Evolutionary conservation across 129 eudicot species (phyloP), one percentile per base, ranked within the genome.

Genomic region (Flaveria ramosissima): DNA sequence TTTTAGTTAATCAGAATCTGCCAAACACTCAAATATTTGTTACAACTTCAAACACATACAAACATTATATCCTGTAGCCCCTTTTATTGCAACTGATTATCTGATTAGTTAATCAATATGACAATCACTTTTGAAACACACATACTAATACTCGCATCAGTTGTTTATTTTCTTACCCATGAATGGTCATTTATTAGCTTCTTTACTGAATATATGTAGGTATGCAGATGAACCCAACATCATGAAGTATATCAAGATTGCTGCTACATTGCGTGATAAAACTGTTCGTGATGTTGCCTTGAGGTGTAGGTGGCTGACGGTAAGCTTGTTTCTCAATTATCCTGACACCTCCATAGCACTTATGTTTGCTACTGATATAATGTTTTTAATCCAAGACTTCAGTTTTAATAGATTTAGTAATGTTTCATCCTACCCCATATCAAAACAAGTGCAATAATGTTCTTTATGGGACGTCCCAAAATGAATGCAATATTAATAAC

Each of bases 281-380:
- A 92, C 98, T 77, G 98, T 92, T 27, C 94, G 98, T 36, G 96
- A 92, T 86, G 98, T 92, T 81, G 96, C 98, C 71, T 83, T 92
- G 76, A 87, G 98, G 76, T 92, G 98, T 81, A 79, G 88, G 64
- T 92, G 98, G 98, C 83, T 92, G 92, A 83, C 73, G 89, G 98
- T 92, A 81, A 90, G 96, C 82, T 71, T 42, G 50, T 75, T 27
- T 62, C 79, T 30, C 4, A 30, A 61, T 68, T 60, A 21, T 48
- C 15, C 9, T 42, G 26, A 59, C 45, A 30, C 57, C 15, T 68
- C n/a, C 23, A 39, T 27, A 13, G 21, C 14, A 16, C 36, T 36
- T 32, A 39, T 30, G 3, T 71, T 62, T 48, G 11, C 27, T 63
- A 51, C 21, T 41, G 36, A 61, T 36, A 41, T 32, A 41, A 30